A percentile compares a stretch with the other conserved stretches of the same genome.
Conservation (phyloP, 805 yeast genomes). For the Schizosaccharomyces octosporus region DNA sequence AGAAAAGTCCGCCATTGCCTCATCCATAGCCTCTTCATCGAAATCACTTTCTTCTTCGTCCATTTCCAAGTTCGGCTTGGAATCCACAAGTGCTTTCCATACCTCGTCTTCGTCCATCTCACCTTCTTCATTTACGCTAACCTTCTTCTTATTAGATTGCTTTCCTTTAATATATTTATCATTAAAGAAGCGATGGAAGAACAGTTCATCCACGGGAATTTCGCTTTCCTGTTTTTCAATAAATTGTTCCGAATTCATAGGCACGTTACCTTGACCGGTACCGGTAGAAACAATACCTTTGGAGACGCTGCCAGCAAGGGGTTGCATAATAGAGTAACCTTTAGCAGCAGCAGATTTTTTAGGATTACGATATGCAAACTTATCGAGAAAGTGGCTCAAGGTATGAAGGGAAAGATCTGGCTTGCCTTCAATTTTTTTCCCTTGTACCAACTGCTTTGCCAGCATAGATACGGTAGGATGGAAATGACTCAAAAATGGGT, state of each 20-base stretch:
- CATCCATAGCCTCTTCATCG: constrained; percentile 10
- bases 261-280: constrained; percentile 29
- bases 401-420: constrained; percentile 84
- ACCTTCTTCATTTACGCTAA: constrained; percentile 11
- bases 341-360: constrained; percentile 48
- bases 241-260: constrained; percentile 53
- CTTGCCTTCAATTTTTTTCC: constrained; percentile 22
- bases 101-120: constrained; percentile 41
- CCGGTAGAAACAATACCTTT: constrained; percentile 10
- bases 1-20: constrained; percentile 13
- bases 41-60: constrained; percentile 14
- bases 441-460: constrained; percentile 37
- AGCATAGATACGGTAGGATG: constrained; percentile 80
- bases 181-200: constrained; percentile 52
- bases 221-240: constrained; percentile 28
- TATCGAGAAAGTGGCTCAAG: constrained; percentile 70
- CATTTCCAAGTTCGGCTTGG: constrained; percentile 42
- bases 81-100: constrained; percentile 56
- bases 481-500: constrained; percentile 50
- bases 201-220: constrained; percentile 37
- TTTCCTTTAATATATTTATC: constrained; percentile 21
- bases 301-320: constrained; percentile 33
- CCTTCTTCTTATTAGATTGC: constrained; percentile 12
- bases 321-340: constrained; percentile 93
- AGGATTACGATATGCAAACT: constrained; percentile 84